These are phyloP conservation scores for Gossypium herbaceum DNA, from an alignment of 345 rosid species.

Conservation along the genomic window DNA sequence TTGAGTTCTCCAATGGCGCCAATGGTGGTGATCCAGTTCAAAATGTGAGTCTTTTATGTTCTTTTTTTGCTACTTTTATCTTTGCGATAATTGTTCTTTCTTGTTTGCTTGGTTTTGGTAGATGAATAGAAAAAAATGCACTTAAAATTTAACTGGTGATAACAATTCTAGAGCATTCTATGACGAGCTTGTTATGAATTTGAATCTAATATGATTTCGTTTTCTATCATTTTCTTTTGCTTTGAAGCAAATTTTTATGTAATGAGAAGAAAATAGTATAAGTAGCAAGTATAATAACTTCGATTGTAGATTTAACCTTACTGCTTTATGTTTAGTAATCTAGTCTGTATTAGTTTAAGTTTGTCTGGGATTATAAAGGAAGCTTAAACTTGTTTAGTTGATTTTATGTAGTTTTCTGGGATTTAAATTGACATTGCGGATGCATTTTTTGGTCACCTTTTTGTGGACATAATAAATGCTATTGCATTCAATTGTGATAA, in stretches of 20 bases:
- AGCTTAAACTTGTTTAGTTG: neutral
- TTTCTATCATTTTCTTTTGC: neutral
- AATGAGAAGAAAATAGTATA: neutral
- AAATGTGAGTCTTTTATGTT: conserved; percentile 47
- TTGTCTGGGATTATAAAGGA: neutral
- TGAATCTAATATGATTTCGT: neutral
- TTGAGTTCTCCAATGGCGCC: conserved; percentile 15
- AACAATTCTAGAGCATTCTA: neutral
- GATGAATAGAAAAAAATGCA: neutral
- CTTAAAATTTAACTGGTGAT: neutral
- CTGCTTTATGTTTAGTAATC: neutral
- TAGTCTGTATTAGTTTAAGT: neutral
- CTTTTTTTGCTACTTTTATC: neutral
- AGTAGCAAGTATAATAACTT: neutral
- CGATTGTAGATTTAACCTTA: neutral
- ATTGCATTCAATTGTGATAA: neutral
- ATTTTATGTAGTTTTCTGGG: neutral
- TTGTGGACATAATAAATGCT: too few relatives aligned
- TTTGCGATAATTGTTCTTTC: neutral
- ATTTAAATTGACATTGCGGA: neutral
- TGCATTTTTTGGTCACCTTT: neutral
- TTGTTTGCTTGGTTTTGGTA: neutral
- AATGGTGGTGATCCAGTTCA: conserved; percentile 26
- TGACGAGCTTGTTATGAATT: neutral
- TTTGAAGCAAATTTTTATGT: neutral